phyloP scores from a whole-genome alignment of 2,329 filamentous ascomycete species.

The Thielaviopsis populi region DNA sequence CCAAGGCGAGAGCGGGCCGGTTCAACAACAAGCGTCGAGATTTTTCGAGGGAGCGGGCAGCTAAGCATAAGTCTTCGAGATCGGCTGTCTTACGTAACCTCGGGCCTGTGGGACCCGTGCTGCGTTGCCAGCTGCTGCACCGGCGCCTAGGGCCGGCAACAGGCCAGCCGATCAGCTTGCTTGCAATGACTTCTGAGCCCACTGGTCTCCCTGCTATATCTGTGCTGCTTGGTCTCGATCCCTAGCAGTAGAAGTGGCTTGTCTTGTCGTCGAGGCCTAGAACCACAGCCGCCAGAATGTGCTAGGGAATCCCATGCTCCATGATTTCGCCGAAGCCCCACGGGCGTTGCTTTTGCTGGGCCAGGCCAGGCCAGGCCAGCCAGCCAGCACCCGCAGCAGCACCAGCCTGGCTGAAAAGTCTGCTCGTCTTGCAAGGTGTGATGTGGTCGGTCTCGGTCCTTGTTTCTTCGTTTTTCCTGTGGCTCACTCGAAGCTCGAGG shows the following conservation, averaged over 20 bases:
- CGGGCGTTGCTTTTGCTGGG: background rate
- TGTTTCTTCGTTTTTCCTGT: background rate
- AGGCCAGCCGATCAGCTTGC: background rate
- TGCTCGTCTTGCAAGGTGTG: background rate
- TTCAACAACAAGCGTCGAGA: background rate
- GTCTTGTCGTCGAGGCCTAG: background rate
- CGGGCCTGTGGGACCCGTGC: background rate
- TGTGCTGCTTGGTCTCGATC: background rate
- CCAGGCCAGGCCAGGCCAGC: background rate
- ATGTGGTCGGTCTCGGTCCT: background rate
- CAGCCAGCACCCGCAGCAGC: background rate
- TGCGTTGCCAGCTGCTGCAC: background rate
- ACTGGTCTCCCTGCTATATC: background rate
- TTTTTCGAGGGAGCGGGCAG: background rate
- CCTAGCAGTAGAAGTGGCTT: background rate
- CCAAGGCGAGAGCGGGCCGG: background rate
- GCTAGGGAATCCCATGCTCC: background rate
- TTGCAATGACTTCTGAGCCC: background rate
- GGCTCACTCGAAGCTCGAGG: background rate
- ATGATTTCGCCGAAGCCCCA: slow-evolving; percentile 9
- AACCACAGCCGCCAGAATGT: background rate
- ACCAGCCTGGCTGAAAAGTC: background rate
- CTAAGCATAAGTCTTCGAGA: background rate
- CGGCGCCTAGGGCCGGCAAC: background rate
- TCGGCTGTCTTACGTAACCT: background rate